These are phyloP conservation scores for Grifola frondosa DNA, from an alignment of 1,284 basidiomycete genomes.

Conservation along the genomic window DNA sequence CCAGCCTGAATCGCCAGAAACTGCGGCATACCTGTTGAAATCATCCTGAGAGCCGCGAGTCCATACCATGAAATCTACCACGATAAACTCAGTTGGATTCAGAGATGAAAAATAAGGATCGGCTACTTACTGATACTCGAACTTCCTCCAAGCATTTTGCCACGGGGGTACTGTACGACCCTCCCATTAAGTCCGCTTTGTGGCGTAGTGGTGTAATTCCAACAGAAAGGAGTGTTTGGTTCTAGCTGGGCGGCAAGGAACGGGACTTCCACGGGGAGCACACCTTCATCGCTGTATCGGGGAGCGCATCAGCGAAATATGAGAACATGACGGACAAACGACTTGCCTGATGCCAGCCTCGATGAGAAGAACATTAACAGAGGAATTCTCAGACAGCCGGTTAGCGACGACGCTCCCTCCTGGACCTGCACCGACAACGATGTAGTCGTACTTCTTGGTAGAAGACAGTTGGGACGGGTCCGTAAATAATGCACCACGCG, in stretches of 20 bases:
- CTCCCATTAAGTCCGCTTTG: constrained; percentile 33
- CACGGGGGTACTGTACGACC: constrained; percentile 32
- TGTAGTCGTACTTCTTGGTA: constrained; percentile 30
- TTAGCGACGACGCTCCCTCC: constrained; percentile 20
- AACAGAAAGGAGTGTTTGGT: constrained; percentile 26
- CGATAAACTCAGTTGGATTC: neutral
- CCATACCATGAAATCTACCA: constrained; percentile 41
- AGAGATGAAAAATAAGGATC: constrained; percentile 26
- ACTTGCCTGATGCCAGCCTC: constrained; percentile 21
- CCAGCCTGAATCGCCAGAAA: constrained; percentile 42
- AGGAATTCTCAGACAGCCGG: constrained; percentile 19
- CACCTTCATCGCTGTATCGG: constrained; percentile 23
- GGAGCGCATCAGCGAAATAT: neutral
- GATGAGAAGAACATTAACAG: constrained; percentile 18
- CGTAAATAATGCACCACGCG: neutral
- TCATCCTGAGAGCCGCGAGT: constrained; percentile 42
- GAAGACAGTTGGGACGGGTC: neutral
- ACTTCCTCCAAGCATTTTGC: constrained; percentile 38
- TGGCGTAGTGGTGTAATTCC: constrained; percentile 38
- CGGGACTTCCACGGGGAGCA: constrained; percentile 23
- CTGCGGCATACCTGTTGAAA: constrained; percentile 36
- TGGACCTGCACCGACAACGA: constrained; percentile 44
- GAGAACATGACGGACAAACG: neutral
- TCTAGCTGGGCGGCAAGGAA: constrained; percentile 19
- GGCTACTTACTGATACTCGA: constrained; percentile 36